These are phyloP conservation scores for Orbilia oligospora DNA, from an alignment of 2,329 filamentous ascomycete species.

Conservation along the genomic window DNA sequence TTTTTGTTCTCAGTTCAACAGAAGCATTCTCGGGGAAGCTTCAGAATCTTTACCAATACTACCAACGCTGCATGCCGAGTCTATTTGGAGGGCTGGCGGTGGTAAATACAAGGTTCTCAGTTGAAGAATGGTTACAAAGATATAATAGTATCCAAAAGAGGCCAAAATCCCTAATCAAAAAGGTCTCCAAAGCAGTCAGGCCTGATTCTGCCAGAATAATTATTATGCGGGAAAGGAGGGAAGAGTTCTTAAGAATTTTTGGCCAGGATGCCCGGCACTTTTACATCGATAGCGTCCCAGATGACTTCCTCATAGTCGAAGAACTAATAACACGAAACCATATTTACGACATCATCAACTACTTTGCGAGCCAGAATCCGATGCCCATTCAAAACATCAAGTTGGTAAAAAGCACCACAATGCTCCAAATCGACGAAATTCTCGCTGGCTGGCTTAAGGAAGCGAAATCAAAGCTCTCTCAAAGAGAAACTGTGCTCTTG, in stretches of 20 bases:
- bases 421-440: conserved; percentile 31
- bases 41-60: conserved; percentile 34
- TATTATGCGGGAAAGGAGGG: conserved; percentile 25
- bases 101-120: conserved; percentile 40
- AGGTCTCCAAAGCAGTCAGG: conserved; percentile 7
- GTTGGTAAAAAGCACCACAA: conserved; percentile 25
- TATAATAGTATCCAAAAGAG: conserved; percentile 1
- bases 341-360: conserved; percentile 46
- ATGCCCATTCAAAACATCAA: conserved; percentile 44
- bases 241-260: conserved; percentile 25
- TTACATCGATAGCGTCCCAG: conserved; percentile 35
- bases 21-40: conserved; percentile 18
- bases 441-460: conserved; percentile 26
- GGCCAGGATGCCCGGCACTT: conserved; percentile 35
- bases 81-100: conserved; percentile 38
- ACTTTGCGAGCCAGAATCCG: conserved; percentile 27
- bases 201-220: conserved; percentile 34
- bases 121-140: conserved; percentile 24
- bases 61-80: conserved; percentile 42
- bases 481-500: conserved; percentile 18
- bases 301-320: conserved; percentile 4
- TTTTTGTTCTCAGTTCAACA: conserved; percentile 19
- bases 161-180: conserved; percentile 4
- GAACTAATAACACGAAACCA: conserved; percentile 32
- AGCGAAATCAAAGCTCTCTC: not conserved